Evolutionary conservation across 345 rosid genomes (phyloP), one percentile per base, ranked within the genome.

Genomic region (Camelina laxa): DNA sequence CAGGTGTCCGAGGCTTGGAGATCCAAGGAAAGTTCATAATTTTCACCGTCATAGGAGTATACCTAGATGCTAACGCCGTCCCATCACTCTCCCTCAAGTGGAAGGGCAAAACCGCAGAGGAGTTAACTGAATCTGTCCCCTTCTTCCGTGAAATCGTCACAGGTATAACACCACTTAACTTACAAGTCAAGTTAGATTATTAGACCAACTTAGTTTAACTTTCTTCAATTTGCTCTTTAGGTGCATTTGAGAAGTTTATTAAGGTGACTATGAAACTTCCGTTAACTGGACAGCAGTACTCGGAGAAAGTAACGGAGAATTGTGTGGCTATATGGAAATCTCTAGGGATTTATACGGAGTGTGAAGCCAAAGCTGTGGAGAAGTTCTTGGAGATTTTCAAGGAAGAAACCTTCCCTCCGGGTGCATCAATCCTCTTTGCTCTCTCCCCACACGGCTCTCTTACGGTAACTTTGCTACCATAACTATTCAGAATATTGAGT

Each of bases 11-110:
- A 79, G 96, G 93, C 5, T 60, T 90, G 60, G 87, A 94, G 4
- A 86, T 90, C 2, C 74, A 87, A 57, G 98, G 96, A n/a, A 87
- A 84, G 45, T 90, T 90, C 72, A 45, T 87, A 2, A 84, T 86
- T 80, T 85, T 91, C 85, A 94, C 97, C 27, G 86, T 91, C 45
- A 90, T 94, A 8, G 97, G 88, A 4, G 88, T 94, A 3, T 94
- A 91, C 83, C 66, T 94, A 36, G 93, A 91, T 30, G 81, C 84
- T 39, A 75, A 12, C 27, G 83, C 96, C 15, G 80, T 89, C 33
- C 67, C 84, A 41, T 82, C 67, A 1, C 88, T 91, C 13, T 82
- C 87, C 72, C 82, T 24, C 39, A 90, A 87, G 63, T 94, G 98
- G 98, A 84, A 77, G 57, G 86, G 91, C 3, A 91, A 88, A 85